Evolutionary conservation across 495 filamentous ascomycete genomes (phyloP), one percentile per base, ranked within the genome.

Genomic region (Glonium stellatum): DNA sequence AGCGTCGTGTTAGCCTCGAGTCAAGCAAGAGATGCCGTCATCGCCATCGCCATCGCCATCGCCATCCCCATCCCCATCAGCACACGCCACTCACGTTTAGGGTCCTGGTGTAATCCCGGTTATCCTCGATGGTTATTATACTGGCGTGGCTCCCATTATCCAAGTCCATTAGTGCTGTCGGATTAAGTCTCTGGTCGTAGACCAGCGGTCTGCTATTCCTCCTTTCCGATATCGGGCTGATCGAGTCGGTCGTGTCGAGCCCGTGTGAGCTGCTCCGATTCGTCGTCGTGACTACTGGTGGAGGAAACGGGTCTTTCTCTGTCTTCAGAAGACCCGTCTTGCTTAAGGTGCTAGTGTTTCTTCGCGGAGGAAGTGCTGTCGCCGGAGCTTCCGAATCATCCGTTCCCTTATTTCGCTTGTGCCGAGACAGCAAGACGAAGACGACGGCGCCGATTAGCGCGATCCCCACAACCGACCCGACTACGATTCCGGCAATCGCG

Each of bases 171-270:
- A 67, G 49, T 1, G 64, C 56, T 5, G 57, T 55, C 13, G 67
- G 67, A 46, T 70, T 68, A 13, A 70, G 47, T 19, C 67, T 49
- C 34, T 67, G 62, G 35, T 70, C 67, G 31, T 57, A 61, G 19
- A 69, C 39, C 22, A 56, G 12, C 13, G 61, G 64, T 18, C 62
- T 19, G 39, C 61, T 65, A 34, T 55, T 60, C 0, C 67, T 21
- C 44, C 65, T 23, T 19, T 68, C 59, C n/a, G 65, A 60, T 4
- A 62, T 37, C 21, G 67, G 67, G 37, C 62, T 67, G 41, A 65
- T 61, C 0, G 60, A 60, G 5, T 63, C 58, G 9, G 19, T 15
- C 19, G 37, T 52, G 35, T 66, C 63, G 10, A 64, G 18, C 9
- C 12, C 35, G 3, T 51, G 22, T 12, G 19, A 54, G 21, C 37